Evolutionary conservation across 192 early-diverging fungal species (phyloP), one percentile per base, ranked within the genome.

Genomic region (Linnemannia zychae): DNA sequence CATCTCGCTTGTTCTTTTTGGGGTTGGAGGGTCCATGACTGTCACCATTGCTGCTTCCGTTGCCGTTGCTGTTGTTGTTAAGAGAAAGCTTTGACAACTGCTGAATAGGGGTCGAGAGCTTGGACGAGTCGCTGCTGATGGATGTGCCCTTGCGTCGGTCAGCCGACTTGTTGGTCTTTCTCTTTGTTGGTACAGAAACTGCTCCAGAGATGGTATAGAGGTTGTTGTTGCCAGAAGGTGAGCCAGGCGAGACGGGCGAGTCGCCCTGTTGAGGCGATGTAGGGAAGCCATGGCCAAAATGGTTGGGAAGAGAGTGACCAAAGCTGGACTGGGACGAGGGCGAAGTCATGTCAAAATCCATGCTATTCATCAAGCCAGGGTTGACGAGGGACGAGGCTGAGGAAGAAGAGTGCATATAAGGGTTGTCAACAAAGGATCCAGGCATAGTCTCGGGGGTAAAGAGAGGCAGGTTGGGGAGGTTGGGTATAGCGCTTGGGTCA

Each of bases 11-110:
- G 44, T 76, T 80, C 72, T 78, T 75, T 33, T 88, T 77, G 40
- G 81, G 44, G 52, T 80, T 80, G 20, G 47, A 46, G 47, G 86
- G 53, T 66, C 79, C 57, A 66, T 52, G 71, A 28, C 44, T 75
- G 47, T 75, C 38, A 15, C 49, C 69, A 9, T 71, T 67, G 71
- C 68, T 63, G 68, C 49, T 74, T 66, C 63, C 48, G 36, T 77
- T 79, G 63, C 76, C 67, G 33, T 57, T 81, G 66, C 31, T 78
- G 66, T 68, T 76, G 67, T 36, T 77, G 31, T 76, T 78, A 34
- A 89, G 69, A 4, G 84, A 87, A 40, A 89, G 83, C 69, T 80
- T 79, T 1, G 88, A 89, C 9, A 86, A 70, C 49, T 89, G 77
- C 28, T 79, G 83, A 65, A 85, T 79, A 18, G 76, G 77, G 28